Base-by-base conservation (phyloP, 2,329 filamentous ascomycete species). In the Sporothrix protearum region DNA sequence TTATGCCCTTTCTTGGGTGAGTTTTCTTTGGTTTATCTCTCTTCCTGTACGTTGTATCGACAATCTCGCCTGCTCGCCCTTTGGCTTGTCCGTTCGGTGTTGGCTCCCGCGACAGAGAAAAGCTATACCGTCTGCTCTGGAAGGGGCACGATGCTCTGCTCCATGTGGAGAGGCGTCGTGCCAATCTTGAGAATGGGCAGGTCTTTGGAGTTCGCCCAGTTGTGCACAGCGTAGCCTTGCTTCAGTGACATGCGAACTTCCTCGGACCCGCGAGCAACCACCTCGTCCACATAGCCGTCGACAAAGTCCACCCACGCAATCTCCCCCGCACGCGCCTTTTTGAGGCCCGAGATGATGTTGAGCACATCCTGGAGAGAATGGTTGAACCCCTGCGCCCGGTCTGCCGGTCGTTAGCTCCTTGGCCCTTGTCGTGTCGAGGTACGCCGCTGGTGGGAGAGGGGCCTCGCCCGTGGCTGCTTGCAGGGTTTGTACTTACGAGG, bases 211-310 rank as follows among this genome's bases (percentile, higher is more conserved):
- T 61, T 69, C n/a, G 68, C 68, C 68, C 68, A 69, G 25, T 69
- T 69, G 55, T 69, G 68, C 53, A 69, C 68, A 10, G 68, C 68
- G 42, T 61, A 69, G 45, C 68, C 68, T 42, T 69, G 68, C 53
- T 69, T 69, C 19, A 69, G 53, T 2, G 68, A 69, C 68, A 69
- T 69, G 36, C 68, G 68, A n/a, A 69, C 68, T 42, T 69, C 68
- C 36, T 69, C 68, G n/a, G 53, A 61, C 36, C 68, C 68, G 30
- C 68, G 68, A 9, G 51, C 12, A n/a, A 69, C 68, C 8, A 69
- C 25, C 39, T 69, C 68, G 16, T 61, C 36, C 36, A 69, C 53
- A 61, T 69, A 69, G 9, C 22, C 68, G 25, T 61, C 53, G 25
- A 69, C 68, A 69, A 69, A 69, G n/a, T 69, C 68, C 8, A 47